Evolutionary conservation across 768 basidiomycete genomes (phyloP).

Genomic region (Auriscalpium orientale): DNA sequence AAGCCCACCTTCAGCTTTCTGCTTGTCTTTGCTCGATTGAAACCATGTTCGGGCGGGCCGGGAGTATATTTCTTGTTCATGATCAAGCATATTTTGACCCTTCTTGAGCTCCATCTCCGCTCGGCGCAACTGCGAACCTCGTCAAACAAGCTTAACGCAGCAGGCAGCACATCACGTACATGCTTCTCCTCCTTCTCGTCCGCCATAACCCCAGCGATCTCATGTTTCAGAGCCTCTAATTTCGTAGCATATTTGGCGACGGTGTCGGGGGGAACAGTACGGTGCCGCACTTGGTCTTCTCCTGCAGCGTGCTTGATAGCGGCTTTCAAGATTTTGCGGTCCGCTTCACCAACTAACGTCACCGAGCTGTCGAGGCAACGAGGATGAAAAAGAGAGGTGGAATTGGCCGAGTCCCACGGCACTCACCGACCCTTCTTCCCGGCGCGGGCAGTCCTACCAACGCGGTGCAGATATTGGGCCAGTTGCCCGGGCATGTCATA

Average conservation of each 20-base stretch:
- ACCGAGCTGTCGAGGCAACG: constrained; percentile 54
- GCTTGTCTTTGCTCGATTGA: constrained; percentile 80
- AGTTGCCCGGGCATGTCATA: constrained; percentile 96
- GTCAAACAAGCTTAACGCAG: too few species aligned
- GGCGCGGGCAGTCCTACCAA: constrained; percentile 94
- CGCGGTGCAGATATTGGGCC: constrained; percentile 92
- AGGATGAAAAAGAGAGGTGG: background rate
- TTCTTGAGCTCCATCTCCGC: constrained; percentile 97
- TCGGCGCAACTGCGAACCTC: constrained; percentile 52
- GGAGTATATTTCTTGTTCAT: constrained; percentile 86
- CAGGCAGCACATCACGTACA: constrained; percentile 31
- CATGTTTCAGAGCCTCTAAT: constrained; percentile 63
- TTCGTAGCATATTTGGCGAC: constrained; percentile 64
- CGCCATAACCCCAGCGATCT: constrained; percentile 69
- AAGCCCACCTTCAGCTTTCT: constrained; percentile 61
- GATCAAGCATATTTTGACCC: constrained; percentile 92
- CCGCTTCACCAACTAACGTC: constrained; percentile 91
- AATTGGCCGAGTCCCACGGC: background rate
- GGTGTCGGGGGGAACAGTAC: constrained; percentile 73
- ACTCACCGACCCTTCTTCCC: constrained; percentile 85
- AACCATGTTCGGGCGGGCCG: constrained; percentile 99
- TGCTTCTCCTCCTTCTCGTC: constrained; percentile 97
- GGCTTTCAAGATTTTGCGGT: constrained; percentile 93
- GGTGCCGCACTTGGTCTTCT: constrained; percentile 80
- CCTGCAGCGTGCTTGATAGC: constrained; percentile 83